Base-by-base conservation (phyloP, 2,329 filamentous ascomycete genomes). In the Colletotrichum kahawae region DNA sequence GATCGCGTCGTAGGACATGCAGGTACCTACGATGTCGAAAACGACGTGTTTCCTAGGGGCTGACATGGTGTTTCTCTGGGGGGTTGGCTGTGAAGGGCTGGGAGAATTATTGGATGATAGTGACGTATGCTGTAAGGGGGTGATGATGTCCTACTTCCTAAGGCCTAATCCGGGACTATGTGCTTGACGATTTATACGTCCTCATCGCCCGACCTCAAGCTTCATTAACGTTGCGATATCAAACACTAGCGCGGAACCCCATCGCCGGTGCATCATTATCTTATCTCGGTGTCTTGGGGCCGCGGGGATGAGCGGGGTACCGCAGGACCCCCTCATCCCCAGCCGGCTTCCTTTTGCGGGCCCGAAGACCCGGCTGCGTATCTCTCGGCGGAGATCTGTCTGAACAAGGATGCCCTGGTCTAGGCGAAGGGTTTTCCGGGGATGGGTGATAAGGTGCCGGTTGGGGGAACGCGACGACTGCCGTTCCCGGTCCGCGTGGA, bases 11-110 rank as follows among this genome's bases (percentile, higher is more conserved):
- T 87, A 88, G 24, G 83, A 85, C 54, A 89, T 86, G 70, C 83
- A 84, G n/a, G 88, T 90, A 63, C 88, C 88, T 59, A 91, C 89
- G 3, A 91, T 84, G 78, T 89, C 87, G 77, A 88, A 89, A 34
- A 88, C 86, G 71, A 88, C 83, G 75, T 89, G 83, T 69, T 88
- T 88, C 14, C 21, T 69, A 21, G 64, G 70, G 64, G 54, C 21
- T 5, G 67, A 74, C 67, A 74, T 70, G 7, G 1, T 48, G 38
- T n/a, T 34, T 34, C 34, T 18, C 7, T 54, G 33, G 3, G n/a
- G 31, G 7, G 4, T 29, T 31, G 29, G 29, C 7, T 18, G 38
- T 29, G 54, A 21, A 51, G 43, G 10, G n/a, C 43, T 4, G n/a
- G n/a, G 4, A 7, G 10, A 7, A 51, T 51, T 51, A 21, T 21